Conservation (phyloP, 805 yeast species). For the Pichia phayaonensis region DNA sequence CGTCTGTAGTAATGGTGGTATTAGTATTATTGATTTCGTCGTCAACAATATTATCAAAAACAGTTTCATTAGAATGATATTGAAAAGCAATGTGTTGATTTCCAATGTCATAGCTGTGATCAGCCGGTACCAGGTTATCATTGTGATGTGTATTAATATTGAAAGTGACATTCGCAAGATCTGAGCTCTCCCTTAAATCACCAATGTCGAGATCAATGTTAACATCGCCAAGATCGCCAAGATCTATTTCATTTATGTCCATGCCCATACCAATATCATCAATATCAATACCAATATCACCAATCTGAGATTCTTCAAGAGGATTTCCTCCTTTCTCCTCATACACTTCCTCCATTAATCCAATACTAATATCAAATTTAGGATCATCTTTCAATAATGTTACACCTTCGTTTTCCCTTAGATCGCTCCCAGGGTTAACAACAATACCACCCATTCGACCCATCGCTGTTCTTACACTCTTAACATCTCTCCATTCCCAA, state of each 20-base stretch:
- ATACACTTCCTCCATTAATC: neutral
- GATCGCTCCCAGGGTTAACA: neutral
- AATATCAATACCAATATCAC: neutral
- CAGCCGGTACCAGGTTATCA: neutral
- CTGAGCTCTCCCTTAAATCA: neutral
- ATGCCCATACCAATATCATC: neutral
- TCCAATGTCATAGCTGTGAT: neutral
- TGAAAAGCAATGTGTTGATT: neutral
- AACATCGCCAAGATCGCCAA: neutral
- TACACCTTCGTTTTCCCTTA: neutral
- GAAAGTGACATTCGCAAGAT: neutral
- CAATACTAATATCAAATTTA: slow-evolving; percentile 18
- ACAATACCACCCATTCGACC: slow-evolving; percentile 6
- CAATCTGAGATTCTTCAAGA: neutral
- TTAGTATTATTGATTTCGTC: neutral
- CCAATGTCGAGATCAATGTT: neutral
- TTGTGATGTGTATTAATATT: neutral
- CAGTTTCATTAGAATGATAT: neutral
- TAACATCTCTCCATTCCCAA: slow-evolving; percentile 8
- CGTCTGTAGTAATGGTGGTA: neutral
- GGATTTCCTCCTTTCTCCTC: neutral
- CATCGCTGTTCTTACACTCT: slow-evolving; percentile 31
- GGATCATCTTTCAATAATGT: slow-evolving; percentile 31
- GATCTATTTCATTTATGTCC: neutral
- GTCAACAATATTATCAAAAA: neutral